phyloP scores from a whole-genome alignment of 176 grass and related monocot genomes.

The Oryza brachyantha region DNA sequence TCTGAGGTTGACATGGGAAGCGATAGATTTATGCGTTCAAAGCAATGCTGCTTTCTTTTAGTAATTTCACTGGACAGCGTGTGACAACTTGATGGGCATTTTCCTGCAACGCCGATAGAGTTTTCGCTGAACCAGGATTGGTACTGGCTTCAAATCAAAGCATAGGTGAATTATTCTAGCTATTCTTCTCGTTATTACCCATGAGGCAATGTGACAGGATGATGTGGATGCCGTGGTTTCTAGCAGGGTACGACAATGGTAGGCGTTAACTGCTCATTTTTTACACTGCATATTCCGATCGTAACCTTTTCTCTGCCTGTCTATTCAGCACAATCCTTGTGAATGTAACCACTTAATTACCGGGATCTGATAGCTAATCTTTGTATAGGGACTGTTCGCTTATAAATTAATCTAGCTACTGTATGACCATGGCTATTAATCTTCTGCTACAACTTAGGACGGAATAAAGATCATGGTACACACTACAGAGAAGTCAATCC shows the following conservation, averaged over 20 bases:
- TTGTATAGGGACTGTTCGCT: background rate
- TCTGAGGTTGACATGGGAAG: background rate
- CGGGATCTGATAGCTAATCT: background rate
- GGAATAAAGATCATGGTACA: background rate
- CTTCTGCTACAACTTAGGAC: constrained; percentile 2
- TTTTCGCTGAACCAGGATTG: background rate
- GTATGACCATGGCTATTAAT: constrained; percentile 13
- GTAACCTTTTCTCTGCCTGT: background rate
- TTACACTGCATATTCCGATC: constrained; percentile 8
- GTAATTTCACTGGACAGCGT: background rate
- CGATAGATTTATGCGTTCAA: constrained; percentile 34
- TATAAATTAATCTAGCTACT: constrained; percentile 22
- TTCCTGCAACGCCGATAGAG: constrained; percentile 13
- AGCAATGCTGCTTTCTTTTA: constrained; percentile 32
- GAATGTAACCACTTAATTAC: constrained; percentile 21
- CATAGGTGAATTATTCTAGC: constrained; percentile 28
- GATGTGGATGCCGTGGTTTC: background rate
- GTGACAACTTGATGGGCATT: background rate
- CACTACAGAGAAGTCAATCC: background rate
- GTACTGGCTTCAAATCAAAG: background rate
- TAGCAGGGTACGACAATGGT: background rate
- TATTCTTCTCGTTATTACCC: constrained; percentile 39
- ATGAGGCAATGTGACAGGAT: constrained; percentile 16
- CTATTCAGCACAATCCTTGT: constrained; percentile 7
- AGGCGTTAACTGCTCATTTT: background rate